Conservation (phyloP, 352 stramenopile genomes). For the Globisporangium solare region DNA sequence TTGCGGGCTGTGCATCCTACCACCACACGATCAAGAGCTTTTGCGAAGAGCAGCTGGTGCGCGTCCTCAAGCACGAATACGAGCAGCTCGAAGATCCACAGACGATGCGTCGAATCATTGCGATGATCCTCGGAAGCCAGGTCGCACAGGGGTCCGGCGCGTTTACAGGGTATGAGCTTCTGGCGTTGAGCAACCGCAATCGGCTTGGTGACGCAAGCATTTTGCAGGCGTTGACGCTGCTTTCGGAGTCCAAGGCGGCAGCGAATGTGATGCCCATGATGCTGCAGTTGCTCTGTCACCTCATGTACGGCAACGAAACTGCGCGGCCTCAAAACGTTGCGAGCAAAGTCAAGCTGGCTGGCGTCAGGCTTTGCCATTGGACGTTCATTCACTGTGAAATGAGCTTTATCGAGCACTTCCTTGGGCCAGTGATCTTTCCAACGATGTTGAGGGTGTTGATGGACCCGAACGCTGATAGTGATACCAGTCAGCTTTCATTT, state of each 20-base stretch:
- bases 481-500: slow-evolving; percentile 36
- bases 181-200: slow-evolving; percentile 42
- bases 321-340: slow-evolving; percentile 40
- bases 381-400: slow-evolving; percentile 46
- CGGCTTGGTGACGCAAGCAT: slow-evolving; percentile 56
- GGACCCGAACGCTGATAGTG: slow-evolving; percentile 51
- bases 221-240: slow-evolving; percentile 40
- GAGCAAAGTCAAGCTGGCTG: slow-evolving; percentile 62
- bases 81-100: slow-evolving; percentile 35
- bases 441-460: slow-evolving; percentile 59
- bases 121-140: slow-evolving; percentile 60
- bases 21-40: slow-evolving; percentile 69
- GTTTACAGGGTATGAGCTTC: slow-evolving; percentile 32
- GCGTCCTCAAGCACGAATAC: slow-evolving; percentile 57
- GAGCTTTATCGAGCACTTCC: slow-evolving; percentile 34
- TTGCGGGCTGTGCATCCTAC: slow-evolving; percentile 52
- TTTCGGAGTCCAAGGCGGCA: slow-evolving; percentile 46
- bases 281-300: slow-evolving; percentile 67
- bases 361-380: slow-evolving; percentile 52
- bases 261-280: slow-evolving; percentile 57
- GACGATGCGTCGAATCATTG: slow-evolving; percentile 35
- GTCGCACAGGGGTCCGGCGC: slow-evolving; percentile 30
- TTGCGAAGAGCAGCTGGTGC: slow-evolving; percentile 58
- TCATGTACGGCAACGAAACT: slow-evolving; percentile 65
- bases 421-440: slow-evolving; percentile 68